Evolutionary conservation across 2,329 filamentous ascomycete species (phyloP).

Genomic region (Fusarium keratoplasticum): DNA sequence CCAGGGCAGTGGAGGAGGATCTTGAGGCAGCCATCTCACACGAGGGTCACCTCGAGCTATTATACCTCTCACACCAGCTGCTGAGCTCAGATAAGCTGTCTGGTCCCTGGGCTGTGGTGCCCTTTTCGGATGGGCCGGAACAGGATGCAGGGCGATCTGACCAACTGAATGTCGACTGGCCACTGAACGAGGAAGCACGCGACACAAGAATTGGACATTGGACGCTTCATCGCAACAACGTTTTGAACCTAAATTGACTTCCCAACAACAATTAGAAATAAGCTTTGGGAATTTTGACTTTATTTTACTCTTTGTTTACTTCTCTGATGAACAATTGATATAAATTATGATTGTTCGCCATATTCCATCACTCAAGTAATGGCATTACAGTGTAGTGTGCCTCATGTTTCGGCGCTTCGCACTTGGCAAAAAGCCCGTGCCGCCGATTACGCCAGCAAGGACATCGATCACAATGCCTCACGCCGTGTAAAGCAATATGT

Average conservation of each 20-base stretch:
- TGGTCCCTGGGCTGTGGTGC: conserved; percentile 23
- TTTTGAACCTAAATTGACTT: neutral
- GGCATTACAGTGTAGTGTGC: neutral
- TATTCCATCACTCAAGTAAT: neutral
- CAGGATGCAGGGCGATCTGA: conserved; percentile 34
- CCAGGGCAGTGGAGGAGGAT: neutral
- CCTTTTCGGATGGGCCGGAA: conserved; percentile 39
- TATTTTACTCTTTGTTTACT: neutral
- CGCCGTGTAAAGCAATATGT: neutral
- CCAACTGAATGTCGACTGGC: conserved; percentile 36
- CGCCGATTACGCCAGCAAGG: conserved; percentile 16
- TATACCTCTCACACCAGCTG: conserved; percentile 24
- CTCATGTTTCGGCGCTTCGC: conserved; percentile 24
- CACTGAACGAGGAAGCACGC: conserved; percentile 24
- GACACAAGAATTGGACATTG: conserved; percentile 29
- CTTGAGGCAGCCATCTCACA: neutral
- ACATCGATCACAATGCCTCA: neutral
- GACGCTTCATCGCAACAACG: neutral
- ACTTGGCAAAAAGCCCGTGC: conserved; percentile 17
- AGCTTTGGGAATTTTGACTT: neutral
- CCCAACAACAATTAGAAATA: neutral
- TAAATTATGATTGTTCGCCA: conserved; percentile 15
- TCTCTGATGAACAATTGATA: neutral
- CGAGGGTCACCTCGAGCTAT: conserved; percentile 22
- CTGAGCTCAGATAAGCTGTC: conserved; percentile 10